Percentiles rank a stretch among this genome's conserved stretches.
Evolutionary conservation across 2,329 filamentous ascomycete species (phyloP).

Genomic region (Hypoxylon sp.): DNA sequence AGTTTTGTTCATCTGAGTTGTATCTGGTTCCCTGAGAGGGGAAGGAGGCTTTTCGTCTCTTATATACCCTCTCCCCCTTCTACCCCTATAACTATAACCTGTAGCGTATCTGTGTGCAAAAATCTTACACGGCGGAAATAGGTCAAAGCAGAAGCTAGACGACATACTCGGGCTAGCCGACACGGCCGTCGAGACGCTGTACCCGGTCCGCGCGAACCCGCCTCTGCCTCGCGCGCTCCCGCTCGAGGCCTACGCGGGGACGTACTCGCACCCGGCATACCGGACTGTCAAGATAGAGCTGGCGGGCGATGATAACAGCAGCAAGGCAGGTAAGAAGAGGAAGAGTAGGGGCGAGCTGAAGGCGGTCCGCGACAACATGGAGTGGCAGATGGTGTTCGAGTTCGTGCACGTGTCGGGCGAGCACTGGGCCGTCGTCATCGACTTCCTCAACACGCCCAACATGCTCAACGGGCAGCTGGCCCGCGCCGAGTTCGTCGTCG

Average conservation of each 20-base stretch:
- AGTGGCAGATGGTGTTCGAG: constrained; percentile 45
- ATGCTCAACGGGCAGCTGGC: constrained; percentile 40
- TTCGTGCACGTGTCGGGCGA: constrained; percentile 50
- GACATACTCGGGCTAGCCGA: constrained; percentile 38
- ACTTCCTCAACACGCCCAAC: constrained; percentile 40
- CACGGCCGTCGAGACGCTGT: constrained; percentile 48
- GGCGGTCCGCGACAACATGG: constrained; percentile 42
- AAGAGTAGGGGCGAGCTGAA: constrained; percentile 27
- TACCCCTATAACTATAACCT: not conserved
- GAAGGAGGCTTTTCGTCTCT: too few species aligned
- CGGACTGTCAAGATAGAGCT: constrained; percentile 46
- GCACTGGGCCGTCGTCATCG: constrained; percentile 46
- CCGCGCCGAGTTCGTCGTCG: constrained; percentile 46
- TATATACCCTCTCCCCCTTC: not conserved
- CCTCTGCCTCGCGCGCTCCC: constrained; percentile 48
- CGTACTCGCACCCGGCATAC: constrained; percentile 56
- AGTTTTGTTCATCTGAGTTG: constrained; percentile 15
- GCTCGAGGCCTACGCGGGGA: constrained; percentile 50
- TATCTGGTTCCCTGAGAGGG: not conserved
- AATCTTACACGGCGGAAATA: constrained; percentile 7
- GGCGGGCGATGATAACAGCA: not conserved
- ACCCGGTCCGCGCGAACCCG: constrained; percentile 48
- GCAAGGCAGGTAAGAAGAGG: not conserved
- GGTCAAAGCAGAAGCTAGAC: constrained; percentile 28
- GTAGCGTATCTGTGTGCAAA: not conserved